Percentiles rank a stretch among this genome's conserved stretches.
These are phyloP conservation scores for Eucalyptus pauciflora DNA, from an alignment of 345 rosid genomes.

Conservation along the genomic window DNA sequence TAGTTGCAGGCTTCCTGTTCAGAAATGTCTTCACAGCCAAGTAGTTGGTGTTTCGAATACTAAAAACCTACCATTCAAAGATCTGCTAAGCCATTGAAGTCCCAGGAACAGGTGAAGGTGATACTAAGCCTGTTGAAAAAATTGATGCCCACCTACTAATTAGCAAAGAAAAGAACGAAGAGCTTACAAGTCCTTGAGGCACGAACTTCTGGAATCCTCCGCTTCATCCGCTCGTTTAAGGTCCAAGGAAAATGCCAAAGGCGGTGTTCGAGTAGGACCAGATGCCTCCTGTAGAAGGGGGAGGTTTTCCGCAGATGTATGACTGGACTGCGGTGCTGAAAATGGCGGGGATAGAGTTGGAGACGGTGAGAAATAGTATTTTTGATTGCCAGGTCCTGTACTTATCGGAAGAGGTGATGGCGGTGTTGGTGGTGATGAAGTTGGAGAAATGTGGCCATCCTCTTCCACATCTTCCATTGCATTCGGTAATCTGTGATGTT, in stretches of 20 bases:
- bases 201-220: slow-evolving; percentile 1
- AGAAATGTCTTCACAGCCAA: background rate
- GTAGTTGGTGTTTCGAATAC: background rate
- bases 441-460: slow-evolving; percentile 2
- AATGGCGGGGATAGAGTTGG: slow-evolving; percentile 41
- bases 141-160: background rate
- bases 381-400: slow-evolving; percentile 32
- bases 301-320: slow-evolving; percentile 18
- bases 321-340: slow-evolving; percentile 15
- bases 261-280: background rate
- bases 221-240: background rate
- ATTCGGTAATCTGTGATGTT: background rate
- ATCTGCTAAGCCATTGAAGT: background rate
- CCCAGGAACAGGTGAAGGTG: background rate
- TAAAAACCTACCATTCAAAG: slow-evolving; percentile 9
- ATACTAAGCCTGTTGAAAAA: background rate
- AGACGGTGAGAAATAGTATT: slow-evolving; percentile 24
- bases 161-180: background rate
- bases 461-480: background rate
- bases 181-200: slow-evolving; percentile 42
- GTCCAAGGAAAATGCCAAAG: slow-evolving; percentile 29
- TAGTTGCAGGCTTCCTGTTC: background rate
- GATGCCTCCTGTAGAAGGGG: slow-evolving; percentile 16
- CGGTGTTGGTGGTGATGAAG: slow-evolving; percentile 44
- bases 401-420: slow-evolving; percentile 58